Evolutionary conservation across 768 basidiomycete genomes (phyloP).

Genomic region (Leucocoprinus birnbaumii): DNA sequence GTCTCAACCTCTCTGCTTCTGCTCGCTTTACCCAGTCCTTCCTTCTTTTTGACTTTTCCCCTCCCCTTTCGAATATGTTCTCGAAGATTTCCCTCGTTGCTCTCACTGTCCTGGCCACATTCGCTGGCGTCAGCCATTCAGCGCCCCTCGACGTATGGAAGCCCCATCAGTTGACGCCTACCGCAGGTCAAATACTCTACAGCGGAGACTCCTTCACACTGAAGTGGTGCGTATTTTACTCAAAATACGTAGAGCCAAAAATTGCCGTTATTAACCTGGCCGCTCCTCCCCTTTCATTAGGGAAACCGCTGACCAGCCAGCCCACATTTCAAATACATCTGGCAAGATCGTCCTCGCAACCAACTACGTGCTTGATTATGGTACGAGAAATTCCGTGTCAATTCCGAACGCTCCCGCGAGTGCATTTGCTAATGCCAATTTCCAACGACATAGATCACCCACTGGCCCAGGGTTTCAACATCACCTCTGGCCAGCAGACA

Average conservation of each 20-base stretch:
- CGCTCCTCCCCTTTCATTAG: constrained; percentile 15
- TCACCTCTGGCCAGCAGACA: constrained; percentile 21
- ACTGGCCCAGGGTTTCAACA: constrained; percentile 21
- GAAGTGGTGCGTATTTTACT: neutral
- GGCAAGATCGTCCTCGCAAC: constrained; percentile 26
- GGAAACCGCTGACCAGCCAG: constrained; percentile 24
- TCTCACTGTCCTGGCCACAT: neutral
- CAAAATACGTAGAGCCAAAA: neutral
- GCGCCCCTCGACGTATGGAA: constrained; percentile 3
- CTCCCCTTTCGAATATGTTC: constrained; percentile 1
- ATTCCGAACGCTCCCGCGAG: neutral
- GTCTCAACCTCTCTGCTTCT: neutral
- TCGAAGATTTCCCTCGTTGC: neutral
- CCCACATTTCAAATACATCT: constrained; percentile 26
- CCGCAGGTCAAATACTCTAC: neutral
- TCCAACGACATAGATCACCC: constrained; percentile 6
- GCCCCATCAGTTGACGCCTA: neutral
- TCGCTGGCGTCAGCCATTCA: neutral
- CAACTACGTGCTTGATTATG: constrained; percentile 19
- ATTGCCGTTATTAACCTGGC: neutral
- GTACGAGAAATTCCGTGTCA: constrained; percentile 11
- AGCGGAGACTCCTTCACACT: no score
- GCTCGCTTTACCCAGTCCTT: neutral
- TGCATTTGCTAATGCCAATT: constrained; percentile 15
- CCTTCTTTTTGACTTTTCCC: neutral